Base-by-base conservation (phyloP, 352 stramenopile genomes). In the Pilasporangium apinafurcum region DNA sequence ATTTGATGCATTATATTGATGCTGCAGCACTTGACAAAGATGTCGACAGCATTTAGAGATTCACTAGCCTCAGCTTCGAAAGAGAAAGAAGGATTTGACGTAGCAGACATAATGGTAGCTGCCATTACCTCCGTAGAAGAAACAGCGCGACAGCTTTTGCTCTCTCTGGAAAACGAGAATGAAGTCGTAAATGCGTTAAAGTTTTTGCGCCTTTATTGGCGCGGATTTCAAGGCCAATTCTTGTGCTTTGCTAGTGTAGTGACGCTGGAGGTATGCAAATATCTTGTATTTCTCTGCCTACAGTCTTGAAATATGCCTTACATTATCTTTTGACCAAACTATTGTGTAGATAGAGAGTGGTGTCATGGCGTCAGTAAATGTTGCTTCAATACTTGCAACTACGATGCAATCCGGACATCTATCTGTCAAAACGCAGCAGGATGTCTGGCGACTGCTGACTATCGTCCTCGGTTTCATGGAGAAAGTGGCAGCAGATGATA, bases 141-240 rank as follows among this genome's bases (percentile, higher is more conserved):
- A 7, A 62, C 39, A 10, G 48, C 41, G 21, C 48, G 45, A 13
- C 44, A 56, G 21, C 26, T 67, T 14, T 43, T 60, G 20, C 20
- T n/a, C 14, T 40, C 9, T 30, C 45, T 38, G 36, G n/a, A n/a
- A 41, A 5, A 35, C 33, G 13, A 25, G 13, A 10, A 2, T 36
- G 22, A 9, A 8, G 20, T 22, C 32, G n/a, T n/a, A n/a, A n/a
- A n/a, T n/a, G 40, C 34, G 2, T 30, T 86, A 6, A 69, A 70
- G 51, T 60, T 77, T 38, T 39, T 84, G 9, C 66, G 73, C 16
- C 46, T 86, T 12, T 81, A 74, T 28, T 68, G 72, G 59, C 60
- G 70, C 13, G 74, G 68, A 14, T 81, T 86, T 42, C 68, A 84
- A 40, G 70, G 74, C 14, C 63, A 84, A 28, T 61, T 79, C 16